Evolutionary conservation across 192 early-diverging fungal genomes (phyloP).

Genomic region (Linnemannia exigua): DNA sequence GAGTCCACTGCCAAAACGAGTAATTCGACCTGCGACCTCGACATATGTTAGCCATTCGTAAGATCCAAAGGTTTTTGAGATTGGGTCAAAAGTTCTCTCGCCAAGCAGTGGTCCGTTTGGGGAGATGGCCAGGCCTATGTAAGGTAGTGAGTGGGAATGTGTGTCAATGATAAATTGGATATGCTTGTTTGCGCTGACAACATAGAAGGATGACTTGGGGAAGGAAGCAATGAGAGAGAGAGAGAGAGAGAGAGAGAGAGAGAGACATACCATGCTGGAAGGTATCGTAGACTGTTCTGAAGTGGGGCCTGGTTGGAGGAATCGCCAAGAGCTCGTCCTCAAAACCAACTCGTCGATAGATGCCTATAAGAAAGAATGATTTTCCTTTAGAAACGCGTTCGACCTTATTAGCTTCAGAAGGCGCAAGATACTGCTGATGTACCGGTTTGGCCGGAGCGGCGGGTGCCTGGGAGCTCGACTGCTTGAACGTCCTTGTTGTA

Average conservation of each 20-base stretch:
- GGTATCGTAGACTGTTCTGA: slow-evolving; percentile 21
- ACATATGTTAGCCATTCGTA: slow-evolving; percentile 79
- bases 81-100: slow-evolving; percentile 63
- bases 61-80: slow-evolving; percentile 66
- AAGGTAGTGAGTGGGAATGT: background rate
- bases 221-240: background rate
- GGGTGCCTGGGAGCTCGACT: slow-evolving; percentile 61
- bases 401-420: background rate
- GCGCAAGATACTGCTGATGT: background rate
- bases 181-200: no score
- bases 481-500: slow-evolving; percentile 38
- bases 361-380: background rate
- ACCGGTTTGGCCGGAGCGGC: slow-evolving; percentile 65
- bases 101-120: slow-evolving; percentile 71
- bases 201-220: no score
- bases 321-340: background rate
- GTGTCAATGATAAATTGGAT: no score
- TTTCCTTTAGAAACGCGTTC: background rate
- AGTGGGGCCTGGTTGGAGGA: slow-evolving; percentile 13
- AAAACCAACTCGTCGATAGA: slow-evolving; percentile 17
- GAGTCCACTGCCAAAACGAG: slow-evolving; percentile 77
- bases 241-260: background rate
- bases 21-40: slow-evolving; percentile 65
- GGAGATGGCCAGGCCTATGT: slow-evolving; percentile 59
- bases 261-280: slow-evolving; percentile 19